phyloP scores from a whole-genome alignment of 805 yeast genomes.

The Wickerhamomyces strasburgensis region DNA sequence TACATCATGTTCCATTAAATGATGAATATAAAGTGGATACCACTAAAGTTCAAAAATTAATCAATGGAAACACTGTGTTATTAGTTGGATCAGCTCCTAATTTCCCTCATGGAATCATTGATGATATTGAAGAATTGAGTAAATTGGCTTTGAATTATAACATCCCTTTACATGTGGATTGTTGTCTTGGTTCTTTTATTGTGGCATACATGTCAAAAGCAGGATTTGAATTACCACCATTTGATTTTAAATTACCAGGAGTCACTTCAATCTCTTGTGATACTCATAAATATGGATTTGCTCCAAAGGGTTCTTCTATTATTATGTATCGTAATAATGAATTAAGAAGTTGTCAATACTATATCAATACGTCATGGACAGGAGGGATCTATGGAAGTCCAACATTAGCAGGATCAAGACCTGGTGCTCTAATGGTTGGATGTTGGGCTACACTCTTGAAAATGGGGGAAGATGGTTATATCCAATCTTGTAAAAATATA shows the following conservation, averaged over 20 bases:
- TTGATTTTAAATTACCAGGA: constrained; percentile 84
- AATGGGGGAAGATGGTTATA: constrained; percentile 83
- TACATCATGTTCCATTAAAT: constrained; percentile 76
- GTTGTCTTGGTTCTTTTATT: constrained; percentile 90
- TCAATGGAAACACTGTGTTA: constrained; percentile 76
- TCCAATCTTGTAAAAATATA: constrained; percentile 58
- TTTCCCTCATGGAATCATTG: constrained; percentile 94
- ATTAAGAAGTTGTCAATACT: constrained; percentile 79
- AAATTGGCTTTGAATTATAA: constrained; percentile 48
- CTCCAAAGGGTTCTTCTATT: constrained; percentile 93
- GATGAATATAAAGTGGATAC: constrained; percentile 62
- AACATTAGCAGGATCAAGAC: constrained; percentile 93
- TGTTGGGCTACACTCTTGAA: constrained; percentile 92
- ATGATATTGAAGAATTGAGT: constrained; percentile 74
- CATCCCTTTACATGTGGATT: constrained; percentile 93
- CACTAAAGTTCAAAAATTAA: constrained; percentile 52
- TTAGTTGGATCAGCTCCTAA: constrained; percentile 94
- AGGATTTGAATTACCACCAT: constrained; percentile 43
- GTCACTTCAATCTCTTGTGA: constrained; percentile 99
- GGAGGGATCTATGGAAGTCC: constrained; percentile 98
- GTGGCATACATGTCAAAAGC: constrained; percentile 73
- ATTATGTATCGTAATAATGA: constrained; percentile 76
- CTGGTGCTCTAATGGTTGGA: constrained; percentile 96
- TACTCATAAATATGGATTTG: constrained; percentile 98
- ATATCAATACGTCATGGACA: constrained; percentile 76